phyloP scores from a whole-genome alignment of 148 eudicot species.

The Selenicereus undatus region DNA sequence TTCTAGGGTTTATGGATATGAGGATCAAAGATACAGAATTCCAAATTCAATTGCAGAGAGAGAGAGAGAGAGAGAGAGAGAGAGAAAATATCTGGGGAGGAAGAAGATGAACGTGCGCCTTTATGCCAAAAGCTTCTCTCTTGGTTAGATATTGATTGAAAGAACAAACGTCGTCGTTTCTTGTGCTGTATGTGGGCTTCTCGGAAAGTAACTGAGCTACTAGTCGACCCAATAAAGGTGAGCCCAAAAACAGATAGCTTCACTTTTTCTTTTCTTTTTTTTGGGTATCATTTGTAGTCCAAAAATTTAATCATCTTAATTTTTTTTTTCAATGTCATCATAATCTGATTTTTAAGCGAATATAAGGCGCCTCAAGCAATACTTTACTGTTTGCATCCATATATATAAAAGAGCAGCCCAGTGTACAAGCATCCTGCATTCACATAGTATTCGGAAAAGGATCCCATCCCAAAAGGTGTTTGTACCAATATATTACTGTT shows the following conservation, averaged over 20 bases:
- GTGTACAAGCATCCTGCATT: too few relatives aligned
- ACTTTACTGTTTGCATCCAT: too few relatives aligned
- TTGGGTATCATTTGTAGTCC: too few relatives aligned
- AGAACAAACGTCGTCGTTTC: background rate
- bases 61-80: background rate
- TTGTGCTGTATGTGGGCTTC: background rate
- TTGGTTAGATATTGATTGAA: background rate
- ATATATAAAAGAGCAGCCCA: too few relatives aligned
- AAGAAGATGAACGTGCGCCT: background rate
- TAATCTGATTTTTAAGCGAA: too few relatives aligned
- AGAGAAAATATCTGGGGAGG: background rate
- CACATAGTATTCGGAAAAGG: too few relatives aligned
- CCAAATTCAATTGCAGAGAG: background rate
- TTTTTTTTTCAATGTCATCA: too few relatives aligned
- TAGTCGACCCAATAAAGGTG: background rate
- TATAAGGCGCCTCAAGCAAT: too few relatives aligned
- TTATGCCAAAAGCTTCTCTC: background rate
- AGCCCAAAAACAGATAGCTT: background rate
- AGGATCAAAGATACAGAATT: background rate
- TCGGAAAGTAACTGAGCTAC: background rate
- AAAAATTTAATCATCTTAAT: too few relatives aligned
- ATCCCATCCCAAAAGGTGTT: too few relatives aligned
- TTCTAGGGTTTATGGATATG: constrained; percentile 7
- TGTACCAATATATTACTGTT: too few relatives aligned
- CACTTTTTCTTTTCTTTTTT: too few relatives aligned